Evolutionary conservation across 2,329 filamentous ascomycete species (phyloP).

Genomic region (Sclerotinia borealis): DNA sequence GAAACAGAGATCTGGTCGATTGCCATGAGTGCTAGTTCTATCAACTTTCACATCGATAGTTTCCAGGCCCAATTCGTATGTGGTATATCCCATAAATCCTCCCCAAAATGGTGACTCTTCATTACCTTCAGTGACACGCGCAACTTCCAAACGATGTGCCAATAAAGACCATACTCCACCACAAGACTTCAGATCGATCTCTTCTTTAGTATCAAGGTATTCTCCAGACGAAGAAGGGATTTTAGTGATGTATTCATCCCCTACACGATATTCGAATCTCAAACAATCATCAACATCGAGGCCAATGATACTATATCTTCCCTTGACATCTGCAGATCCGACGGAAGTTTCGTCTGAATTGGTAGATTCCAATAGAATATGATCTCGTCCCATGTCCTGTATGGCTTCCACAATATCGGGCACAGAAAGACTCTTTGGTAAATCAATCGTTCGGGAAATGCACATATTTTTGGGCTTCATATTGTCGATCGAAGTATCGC

Average conservation of each 20-base stretch:
- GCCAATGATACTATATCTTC: conserved; percentile 69
- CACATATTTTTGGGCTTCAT: conserved; percentile 32
- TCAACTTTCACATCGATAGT: conserved; percentile 38
- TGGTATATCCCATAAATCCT: conserved; percentile 61
- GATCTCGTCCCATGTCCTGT: conserved; percentile 34
- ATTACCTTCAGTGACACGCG: conserved; percentile 34
- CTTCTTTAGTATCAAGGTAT: not conserved
- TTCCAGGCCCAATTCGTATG: conserved; percentile 60
- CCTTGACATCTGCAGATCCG: conserved; percentile 44
- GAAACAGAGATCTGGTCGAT: conserved; percentile 53
- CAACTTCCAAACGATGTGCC: conserved; percentile 36
- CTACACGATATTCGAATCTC: conserved; percentile 52
- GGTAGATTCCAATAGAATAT: conserved; percentile 55
- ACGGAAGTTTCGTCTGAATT: conserved; percentile 44
- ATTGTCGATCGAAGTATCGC: conserved; percentile 1
- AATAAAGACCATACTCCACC: conserved; percentile 32
- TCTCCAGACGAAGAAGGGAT: conserved; percentile 7
- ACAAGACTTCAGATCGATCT: conserved; percentile 16
- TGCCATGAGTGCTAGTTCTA: conserved; percentile 16
- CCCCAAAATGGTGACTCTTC: conserved; percentile 57
- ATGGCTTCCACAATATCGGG: conserved; percentile 48
- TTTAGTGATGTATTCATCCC: conserved; percentile 33
- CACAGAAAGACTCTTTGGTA: conserved; percentile 43
- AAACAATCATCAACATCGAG: conserved; percentile 52
- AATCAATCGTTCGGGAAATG: conserved; percentile 37